Evolutionary conservation across 1,139 yeast genomes (phyloP), one percentile per base, ranked within the genome.

Genomic region (Entelexis paramagnoliae): DNA sequence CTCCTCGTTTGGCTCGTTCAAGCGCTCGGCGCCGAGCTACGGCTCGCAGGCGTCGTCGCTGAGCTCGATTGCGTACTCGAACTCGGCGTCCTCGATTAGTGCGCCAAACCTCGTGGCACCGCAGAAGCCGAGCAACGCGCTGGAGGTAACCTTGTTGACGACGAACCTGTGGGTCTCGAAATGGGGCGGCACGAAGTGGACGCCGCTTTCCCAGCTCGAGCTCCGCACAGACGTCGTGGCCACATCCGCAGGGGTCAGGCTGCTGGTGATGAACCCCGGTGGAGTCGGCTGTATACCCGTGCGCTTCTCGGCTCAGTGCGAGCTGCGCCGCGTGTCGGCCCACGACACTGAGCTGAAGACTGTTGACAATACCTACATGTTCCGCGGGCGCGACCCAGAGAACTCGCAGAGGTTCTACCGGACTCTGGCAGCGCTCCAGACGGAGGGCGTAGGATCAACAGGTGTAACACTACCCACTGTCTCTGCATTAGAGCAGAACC

Each of bases 201-300:
- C 52, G 11, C 62, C 62, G 14, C 51, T 60, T 14, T 58, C 60
- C 8, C 62, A 60, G 45, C 55, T 47, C 24, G 62, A 59, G 54
- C 52, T 60, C 26, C 43, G 40, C 28, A 57, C 58, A 4, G 60
- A 59, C 36, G 46, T 60, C 13, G 39, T 39, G 4, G 53, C 52
- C 6, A 45, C 46, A 20, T 50, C 50, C 19, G 30, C 48, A 33
- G 49, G 48, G 14, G 42, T 45, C 20, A 44, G 55, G 9, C 28
- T 52, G 14, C 26, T 51, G 28, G 34, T 51, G n/a, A 49, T 34
- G 40, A 44, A 44, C n/a, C 47, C 47, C 3, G 47, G 47, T 10
- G 47, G 47, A 3, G 47, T 44, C 5, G 47, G 47, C 14, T 44
- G 40, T 24, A 44, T 33, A 5, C 30, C 47, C 33, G 16, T 53